A percentile compares a stretch with the other conserved stretches of the same genome.
phyloP scores from a whole-genome alignment of 2,329 filamentous ascomycete species.

The Neocucurbitaria cava region DNA sequence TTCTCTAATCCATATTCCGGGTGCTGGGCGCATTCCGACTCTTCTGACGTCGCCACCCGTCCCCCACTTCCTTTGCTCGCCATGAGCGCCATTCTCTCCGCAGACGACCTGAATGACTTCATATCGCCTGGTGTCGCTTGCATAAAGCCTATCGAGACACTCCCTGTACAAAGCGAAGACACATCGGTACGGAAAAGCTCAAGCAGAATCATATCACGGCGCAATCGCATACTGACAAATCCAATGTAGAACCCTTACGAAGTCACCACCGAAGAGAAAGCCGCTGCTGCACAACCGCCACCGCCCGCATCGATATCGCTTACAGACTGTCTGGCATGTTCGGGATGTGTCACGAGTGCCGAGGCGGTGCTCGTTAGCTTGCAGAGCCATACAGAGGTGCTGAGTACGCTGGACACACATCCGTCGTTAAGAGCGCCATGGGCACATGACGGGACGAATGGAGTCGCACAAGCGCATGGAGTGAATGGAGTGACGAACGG shows the following conservation, averaged over 20 bases:
- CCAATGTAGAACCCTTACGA: constrained; percentile 68
- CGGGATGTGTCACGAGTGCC: constrained; percentile 95
- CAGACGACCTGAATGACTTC: constrained; percentile 98
- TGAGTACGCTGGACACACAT: constrained; percentile 76
- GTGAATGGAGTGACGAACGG: constrained; percentile 13
- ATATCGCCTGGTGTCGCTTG: constrained; percentile 97
- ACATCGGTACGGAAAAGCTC: constrained; percentile 48
- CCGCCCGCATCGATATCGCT: constrained; percentile 90
- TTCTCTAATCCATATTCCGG: no score
- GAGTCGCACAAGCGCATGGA: neutral
- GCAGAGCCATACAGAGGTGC: constrained; percentile 91
- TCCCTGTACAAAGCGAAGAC: constrained; percentile 66
- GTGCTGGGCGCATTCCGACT: constrained; percentile 1
- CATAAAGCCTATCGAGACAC: constrained; percentile 95
- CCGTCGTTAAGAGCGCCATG: constrained; percentile 51
- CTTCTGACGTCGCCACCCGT: constrained; percentile 17
- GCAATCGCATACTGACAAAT: constrained; percentile 28
- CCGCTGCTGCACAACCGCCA: constrained; percentile 61
- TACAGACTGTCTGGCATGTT: constrained; percentile 96
- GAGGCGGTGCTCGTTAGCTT: constrained; percentile 96
- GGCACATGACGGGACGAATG: constrained; percentile 7
- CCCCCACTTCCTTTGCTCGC: constrained; percentile 20
- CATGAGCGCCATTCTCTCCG: constrained; percentile 97
- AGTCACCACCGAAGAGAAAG: constrained; percentile 90
- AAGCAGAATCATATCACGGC: constrained; percentile 11